Evolutionary conservation across 148 eudicot genomes (phyloP), one percentile per base, ranked within the genome.

Genomic region (Amaranthus hypochondriacus): DNA sequence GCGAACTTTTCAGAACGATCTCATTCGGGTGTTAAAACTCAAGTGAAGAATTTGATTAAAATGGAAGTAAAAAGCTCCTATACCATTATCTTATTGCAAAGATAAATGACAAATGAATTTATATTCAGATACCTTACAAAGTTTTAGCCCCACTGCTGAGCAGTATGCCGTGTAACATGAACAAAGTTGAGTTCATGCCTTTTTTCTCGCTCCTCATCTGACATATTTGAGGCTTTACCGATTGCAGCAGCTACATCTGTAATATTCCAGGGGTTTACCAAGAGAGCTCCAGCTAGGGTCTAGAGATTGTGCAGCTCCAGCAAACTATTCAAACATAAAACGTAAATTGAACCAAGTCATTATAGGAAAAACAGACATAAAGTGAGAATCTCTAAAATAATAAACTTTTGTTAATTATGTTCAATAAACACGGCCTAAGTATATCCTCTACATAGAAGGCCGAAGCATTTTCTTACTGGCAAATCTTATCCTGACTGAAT

Each of bases 231-330:
- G 74, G 99, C 99, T 77, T 87, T 89, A 54, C 83, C 92, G 63
- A 95, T 92, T 5, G 97, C 85, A 66, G 89, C 62, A 63, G 99
- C 97, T 76, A 92, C 96, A 75, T 95, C 99, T 64, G 96, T 90
- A 69, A 95, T 83, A 81, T 95, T 95, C 97, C 97, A 92, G 7
- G 97, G 99, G 79, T 95, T 95, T 44, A 95, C 98, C 46, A 95
- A 85, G 46, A 95, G 85, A 53, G 98, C 98, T 54, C 98, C 98
- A 70, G 39, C 39, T 28, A 28, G 97, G 97, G 68, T 96, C 97
- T 70, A 95, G 82, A 73, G 97, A 95, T 80, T 95, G 98, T 71
- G 98, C 98, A 82, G 98, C 98, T 79, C 98, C 98, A 61, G 98
- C 98, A 88, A 94, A 94, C 98, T 94, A 66, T 44, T 28, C 21